These are phyloP conservation scores for Breviolum minutum DNA, from an alignment of 73 alveolate genomes.

Conservation along the genomic window DNA sequence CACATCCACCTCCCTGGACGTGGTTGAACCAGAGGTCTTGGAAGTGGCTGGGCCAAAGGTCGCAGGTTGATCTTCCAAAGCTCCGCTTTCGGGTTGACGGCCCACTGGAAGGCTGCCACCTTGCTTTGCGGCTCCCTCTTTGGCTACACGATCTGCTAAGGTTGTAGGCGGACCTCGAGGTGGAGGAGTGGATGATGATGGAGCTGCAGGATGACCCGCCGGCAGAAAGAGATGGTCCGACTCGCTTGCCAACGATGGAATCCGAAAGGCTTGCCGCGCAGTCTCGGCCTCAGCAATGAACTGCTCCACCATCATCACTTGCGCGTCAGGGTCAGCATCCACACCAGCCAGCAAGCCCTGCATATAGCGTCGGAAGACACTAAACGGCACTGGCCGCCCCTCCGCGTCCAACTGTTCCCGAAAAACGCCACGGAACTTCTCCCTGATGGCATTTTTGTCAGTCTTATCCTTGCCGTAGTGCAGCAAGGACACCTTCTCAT, in stretches of 20 bases:
- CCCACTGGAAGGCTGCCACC: conserved; percentile 39
- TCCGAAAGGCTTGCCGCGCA: conserved; percentile 72
- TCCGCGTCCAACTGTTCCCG: conserved; percentile 59
- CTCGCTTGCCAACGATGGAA: conserved; percentile 72
- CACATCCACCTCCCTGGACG: neutral
- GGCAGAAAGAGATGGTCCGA: conserved; percentile 69
- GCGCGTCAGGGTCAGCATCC: conserved; percentile 46
- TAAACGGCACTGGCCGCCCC: conserved; percentile 76
- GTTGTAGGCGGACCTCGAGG: neutral
- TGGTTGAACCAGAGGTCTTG: neutral
- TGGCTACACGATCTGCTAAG: conserved; percentile 24
- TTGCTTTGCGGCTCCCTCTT: neutral
- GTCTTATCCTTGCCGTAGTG: conserved; percentile 73
- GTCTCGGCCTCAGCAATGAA: conserved; percentile 87
- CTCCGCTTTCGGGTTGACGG: conserved; percentile 37
- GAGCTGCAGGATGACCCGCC: conserved; percentile 19
- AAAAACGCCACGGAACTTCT: conserved; percentile 73
- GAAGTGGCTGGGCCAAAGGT: neutral
- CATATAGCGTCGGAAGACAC: conserved; percentile 68
- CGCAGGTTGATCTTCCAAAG: neutral
- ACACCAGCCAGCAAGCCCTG: conserved; percentile 66
- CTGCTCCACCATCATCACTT: conserved; percentile 93
- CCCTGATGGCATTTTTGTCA: conserved; percentile 54
- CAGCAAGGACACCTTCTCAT: conserved; percentile 65
- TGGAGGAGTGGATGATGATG: neutral